These are phyloP conservation scores for Narthecium ossifragum DNA, from an alignment of 106 monocot species.

Conservation along the genomic window DNA sequence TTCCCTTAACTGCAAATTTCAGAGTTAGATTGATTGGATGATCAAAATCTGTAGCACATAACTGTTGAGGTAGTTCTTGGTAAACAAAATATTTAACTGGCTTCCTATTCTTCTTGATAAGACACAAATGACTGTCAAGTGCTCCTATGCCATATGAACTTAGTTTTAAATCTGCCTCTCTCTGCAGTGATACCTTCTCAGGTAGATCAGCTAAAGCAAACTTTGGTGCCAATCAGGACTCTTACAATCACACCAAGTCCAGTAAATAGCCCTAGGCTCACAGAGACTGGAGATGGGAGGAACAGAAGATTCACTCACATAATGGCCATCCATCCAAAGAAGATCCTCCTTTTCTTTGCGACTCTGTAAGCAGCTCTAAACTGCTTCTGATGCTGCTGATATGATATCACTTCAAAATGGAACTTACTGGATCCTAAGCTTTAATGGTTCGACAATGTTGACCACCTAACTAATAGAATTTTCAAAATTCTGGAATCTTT, in stretches of 20 bases:
- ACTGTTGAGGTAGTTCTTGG: not conserved
- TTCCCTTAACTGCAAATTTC: no score
- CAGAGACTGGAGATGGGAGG: constrained; percentile 57
- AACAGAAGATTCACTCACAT: constrained; percentile 50
- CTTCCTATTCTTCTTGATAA: no score
- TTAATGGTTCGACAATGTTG: no score
- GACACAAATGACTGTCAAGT: no score
- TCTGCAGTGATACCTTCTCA: constrained; percentile 48
- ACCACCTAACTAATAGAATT: no score
- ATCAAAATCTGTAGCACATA: not conserved
- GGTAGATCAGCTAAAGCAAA: constrained; percentile 60
- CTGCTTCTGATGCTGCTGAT: no score
- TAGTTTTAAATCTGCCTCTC: not conserved
- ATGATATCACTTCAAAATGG: no score
- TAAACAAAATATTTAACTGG: no score
- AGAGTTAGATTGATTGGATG: no score
- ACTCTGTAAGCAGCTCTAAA: constrained; percentile 3
- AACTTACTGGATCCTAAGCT: no score
- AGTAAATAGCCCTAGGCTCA: constrained; percentile 16
- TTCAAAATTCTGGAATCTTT: no score
- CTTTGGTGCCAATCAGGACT: constrained; percentile 48
- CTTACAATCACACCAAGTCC: constrained; percentile 25
- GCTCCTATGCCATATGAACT: no score
- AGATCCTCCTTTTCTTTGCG: constrained; percentile 83
- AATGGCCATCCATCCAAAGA: constrained; percentile 53